Base-by-base conservation (phyloP, 148 eudicot species). In the Fallopia convolvulus region DNA sequence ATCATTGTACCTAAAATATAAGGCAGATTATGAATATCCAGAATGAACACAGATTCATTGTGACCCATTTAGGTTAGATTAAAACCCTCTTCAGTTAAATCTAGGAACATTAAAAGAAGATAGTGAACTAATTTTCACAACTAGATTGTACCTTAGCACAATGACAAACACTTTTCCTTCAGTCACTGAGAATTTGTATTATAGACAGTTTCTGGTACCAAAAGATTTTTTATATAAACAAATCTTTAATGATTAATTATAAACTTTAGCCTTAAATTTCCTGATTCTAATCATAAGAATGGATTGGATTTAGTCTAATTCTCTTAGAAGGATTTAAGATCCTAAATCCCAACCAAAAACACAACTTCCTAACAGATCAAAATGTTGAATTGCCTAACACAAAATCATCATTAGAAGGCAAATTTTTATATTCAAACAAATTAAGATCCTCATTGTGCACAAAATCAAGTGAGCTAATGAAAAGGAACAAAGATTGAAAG, bases 1-100 rank as follows among this genome's bases (percentile, higher is more conserved):
- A 73, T 88, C 97, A 83, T 80, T 92, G 84, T 87, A 94, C 86
- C 99, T 94, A 58, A 60, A 83, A 75, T 20, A 66, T 5, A 66
- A 36, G 72, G 72, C 21, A 66, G 21, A 33, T 66, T 36, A 6
- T 66, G 44, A 33, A 42, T 6, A 50, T 50, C n/a, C 56, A 50
- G 18, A 50, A 50, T 50, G 56, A 50, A 50, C 56, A 50, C 56
- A 13, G 3, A 50, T 4, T 42, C 46, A 42, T 42, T 42, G 46
- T 42, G 46, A 8, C 46, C 46, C 46, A 42, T 42, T 42, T 42
- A 42, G 46, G 46, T 42, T 66, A 66, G 10, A 6, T 17, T 17
- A 52, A 52, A 52, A 60, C 66, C 66, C 33, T 42, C 46, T 42
- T 42, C 9, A 6, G 46, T 42, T 42, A 42, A 42, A 42, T 42